phyloP scores from a whole-genome alignment of 2,329 filamentous ascomycete genomes.

The Colletotrichum eleusines region DNA sequence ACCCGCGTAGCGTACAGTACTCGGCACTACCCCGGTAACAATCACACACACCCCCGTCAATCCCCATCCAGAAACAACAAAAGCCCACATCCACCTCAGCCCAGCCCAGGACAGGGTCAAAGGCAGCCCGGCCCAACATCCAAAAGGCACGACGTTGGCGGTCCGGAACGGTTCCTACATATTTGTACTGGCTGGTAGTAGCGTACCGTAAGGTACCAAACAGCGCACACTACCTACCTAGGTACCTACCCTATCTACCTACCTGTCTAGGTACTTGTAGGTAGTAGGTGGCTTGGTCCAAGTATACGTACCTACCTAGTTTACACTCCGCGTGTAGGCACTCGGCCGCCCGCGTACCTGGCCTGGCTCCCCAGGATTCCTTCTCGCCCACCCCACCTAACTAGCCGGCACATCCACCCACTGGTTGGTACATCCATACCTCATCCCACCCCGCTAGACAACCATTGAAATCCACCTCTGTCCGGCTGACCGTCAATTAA shows the following conservation, averaged over 20 bases:
- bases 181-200: neutral
- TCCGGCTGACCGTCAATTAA: conserved; percentile 35
- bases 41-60: neutral
- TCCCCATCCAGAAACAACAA: conserved; percentile 10
- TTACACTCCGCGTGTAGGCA: neutral
- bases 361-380: conserved; percentile 13
- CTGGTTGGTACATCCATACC: conserved; percentile 19
- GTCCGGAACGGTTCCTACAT: neutral
- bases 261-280: neutral
- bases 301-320: too few species aligned
- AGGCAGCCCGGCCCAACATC: conserved; percentile 32
- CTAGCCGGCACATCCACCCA: conserved; percentile 20
- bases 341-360: neutral
- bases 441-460: conserved; percentile 15
- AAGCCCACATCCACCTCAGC: conserved; percentile 8
- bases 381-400: neutral
- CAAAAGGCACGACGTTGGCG: conserved; percentile 3
- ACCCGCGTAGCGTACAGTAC: neutral
- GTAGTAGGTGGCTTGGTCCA: neutral
- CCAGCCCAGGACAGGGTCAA: neutral
- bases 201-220: neutral
- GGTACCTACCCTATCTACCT: neutral
- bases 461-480: conserved; percentile 37
- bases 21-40: neutral
- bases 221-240: too few species aligned